Evolutionary conservation across 352 stramenopile genomes (phyloP).

Genomic region (Globisporangium alternatum): DNA sequence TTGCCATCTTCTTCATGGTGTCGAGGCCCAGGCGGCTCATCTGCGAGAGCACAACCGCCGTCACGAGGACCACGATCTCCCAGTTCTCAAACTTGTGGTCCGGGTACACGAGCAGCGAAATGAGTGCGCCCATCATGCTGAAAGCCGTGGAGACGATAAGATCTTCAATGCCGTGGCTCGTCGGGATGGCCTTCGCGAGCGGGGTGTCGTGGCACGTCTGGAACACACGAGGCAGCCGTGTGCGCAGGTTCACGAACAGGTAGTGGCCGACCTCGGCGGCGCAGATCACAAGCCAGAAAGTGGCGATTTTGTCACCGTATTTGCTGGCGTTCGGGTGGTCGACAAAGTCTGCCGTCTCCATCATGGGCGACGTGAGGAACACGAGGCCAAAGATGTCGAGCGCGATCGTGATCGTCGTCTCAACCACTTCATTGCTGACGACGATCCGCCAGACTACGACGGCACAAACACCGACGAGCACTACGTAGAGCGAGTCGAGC

Average conservation of each 20-base stretch:
- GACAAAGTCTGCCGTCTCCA: conserved; percentile 56
- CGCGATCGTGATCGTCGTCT: conserved; percentile 48
- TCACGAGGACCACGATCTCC: conserved; percentile 35
- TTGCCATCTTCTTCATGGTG: conserved; percentile 40
- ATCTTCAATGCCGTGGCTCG: conserved; percentile 7
- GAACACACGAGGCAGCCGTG: not conserved
- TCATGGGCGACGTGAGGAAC: conserved; percentile 59
- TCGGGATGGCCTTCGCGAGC: not conserved
- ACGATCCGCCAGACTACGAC: conserved; percentile 60
- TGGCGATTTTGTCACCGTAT: conserved; percentile 32
- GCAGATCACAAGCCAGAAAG: conserved; percentile 49
- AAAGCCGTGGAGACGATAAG: conserved; percentile 24
- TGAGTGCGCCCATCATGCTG: conserved; percentile 17
- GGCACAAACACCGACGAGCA: conserved; percentile 39
- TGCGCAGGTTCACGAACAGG: conserved; percentile 17
- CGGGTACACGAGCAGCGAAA: conserved; percentile 22
- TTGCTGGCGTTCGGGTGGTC: conserved; percentile 36
- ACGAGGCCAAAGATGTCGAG: conserved; percentile 55
- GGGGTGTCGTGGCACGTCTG: not conserved
- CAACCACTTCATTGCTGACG: conserved; percentile 49
- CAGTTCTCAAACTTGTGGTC: conserved; percentile 20
- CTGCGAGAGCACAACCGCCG: conserved; percentile 34
- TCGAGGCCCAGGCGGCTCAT: conserved; percentile 33
- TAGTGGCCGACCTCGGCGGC: conserved; percentile 33
- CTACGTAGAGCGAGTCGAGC: conserved; percentile 60